Percentiles rank a stretch among this genome's conserved stretches.
Evolutionary conservation across 2,329 filamentous ascomycete genomes (phyloP).

Genomic region (Calonectria hongkongensis): DNA sequence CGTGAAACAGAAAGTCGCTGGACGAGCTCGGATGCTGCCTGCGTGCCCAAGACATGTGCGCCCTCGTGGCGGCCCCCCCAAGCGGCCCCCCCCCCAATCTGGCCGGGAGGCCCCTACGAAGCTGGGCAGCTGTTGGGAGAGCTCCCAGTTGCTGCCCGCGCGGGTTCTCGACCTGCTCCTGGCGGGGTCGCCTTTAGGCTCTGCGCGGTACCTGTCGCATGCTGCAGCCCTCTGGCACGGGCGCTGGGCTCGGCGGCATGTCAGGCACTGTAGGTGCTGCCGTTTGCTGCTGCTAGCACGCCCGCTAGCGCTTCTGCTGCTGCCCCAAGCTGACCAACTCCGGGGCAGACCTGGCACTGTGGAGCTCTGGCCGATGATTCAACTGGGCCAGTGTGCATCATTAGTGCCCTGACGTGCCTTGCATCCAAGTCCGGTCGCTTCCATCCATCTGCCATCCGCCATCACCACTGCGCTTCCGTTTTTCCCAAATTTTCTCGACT

Average conservation of each 20-base stretch:
- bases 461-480: constrained; percentile 27
- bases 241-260: no score
- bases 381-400: constrained; percentile 31
- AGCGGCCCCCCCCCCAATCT: neutral
- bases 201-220: constrained; percentile 19
- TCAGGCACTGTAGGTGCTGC: constrained; percentile 17
- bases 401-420: constrained; percentile 34
- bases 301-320: neutral
- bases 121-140: constrained; percentile 22
- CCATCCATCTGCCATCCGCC: constrained; percentile 13
- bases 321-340: constrained; percentile 21
- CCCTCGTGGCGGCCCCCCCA: neutral
- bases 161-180: neutral
- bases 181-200: constrained; percentile 18
- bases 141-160: constrained; percentile 3
- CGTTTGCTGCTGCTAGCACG: constrained; percentile 1
- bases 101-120: constrained; percentile 22
- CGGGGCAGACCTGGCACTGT: constrained; percentile 21
- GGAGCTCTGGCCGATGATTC: constrained; percentile 25
- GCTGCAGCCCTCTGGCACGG: constrained; percentile 24
- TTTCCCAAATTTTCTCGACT: constrained; percentile 14
- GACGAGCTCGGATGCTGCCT: neutral
- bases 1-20: neutral
- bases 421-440: constrained; percentile 31
- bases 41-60: constrained; percentile 8